Evolutionary conservation across 1,139 yeast species (phyloP).

Genomic region (Candida sanyaensis): DNA sequence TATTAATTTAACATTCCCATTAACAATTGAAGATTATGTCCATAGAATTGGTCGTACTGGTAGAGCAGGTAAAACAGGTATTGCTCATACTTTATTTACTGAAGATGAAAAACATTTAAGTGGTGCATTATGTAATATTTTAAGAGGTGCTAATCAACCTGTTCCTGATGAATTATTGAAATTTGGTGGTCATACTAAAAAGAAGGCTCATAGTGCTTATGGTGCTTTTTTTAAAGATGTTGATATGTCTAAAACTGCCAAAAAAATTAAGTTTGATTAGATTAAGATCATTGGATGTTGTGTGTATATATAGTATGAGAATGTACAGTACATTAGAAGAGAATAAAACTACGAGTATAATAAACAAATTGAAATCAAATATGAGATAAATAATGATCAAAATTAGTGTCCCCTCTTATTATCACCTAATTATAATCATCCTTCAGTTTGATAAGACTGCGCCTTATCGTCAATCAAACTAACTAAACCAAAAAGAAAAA

Average conservation of each 20-base stretch:
- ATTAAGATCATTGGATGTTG: background rate
- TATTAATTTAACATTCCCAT: constrained; percentile 93
- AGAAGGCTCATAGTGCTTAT: constrained; percentile 93
- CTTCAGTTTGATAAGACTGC: no score
- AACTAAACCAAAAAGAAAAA: no score
- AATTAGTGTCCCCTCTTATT: no score
- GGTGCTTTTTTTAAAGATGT: constrained; percentile 96
- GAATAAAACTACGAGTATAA: no score
- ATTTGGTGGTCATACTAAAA: constrained; percentile 97
- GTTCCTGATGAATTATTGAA: constrained; percentile 96
- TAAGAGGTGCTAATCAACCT: constrained; percentile 91
- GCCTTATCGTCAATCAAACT: no score
- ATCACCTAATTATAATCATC: no score
- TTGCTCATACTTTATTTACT: constrained; percentile 92
- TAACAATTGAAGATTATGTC: constrained; percentile 96
- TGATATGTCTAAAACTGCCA: constrained; percentile 83
- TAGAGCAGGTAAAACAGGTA: constrained; percentile 95
- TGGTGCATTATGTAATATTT: constrained; percentile 90
- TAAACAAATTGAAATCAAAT: no score
- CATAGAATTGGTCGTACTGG: constrained; percentile 99
- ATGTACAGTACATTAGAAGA: no score
- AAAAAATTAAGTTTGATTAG: constrained; percentile 80
- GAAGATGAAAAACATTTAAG: constrained; percentile 96
- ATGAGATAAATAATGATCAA: no score
- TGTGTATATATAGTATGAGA: no score